These are phyloP conservation scores for Penicillium lagena DNA, from an alignment of 495 filamentous ascomycete genomes.

Conservation along the genomic window DNA sequence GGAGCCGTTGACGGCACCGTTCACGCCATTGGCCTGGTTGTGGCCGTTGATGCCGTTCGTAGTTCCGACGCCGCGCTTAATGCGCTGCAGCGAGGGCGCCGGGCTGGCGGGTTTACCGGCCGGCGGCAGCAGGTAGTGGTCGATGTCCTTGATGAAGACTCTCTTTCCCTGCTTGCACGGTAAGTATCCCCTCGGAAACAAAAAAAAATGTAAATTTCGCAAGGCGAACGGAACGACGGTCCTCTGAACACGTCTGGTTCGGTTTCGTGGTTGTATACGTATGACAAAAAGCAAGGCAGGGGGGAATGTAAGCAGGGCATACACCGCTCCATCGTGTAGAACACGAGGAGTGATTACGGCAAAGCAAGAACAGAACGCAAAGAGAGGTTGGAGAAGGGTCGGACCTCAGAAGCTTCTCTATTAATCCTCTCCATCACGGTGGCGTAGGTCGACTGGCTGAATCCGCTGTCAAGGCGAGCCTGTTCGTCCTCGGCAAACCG, in stretches of 20 bases:
- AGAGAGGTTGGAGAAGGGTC: constrained; percentile 25
- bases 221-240: neutral
- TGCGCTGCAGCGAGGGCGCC: constrained; percentile 63
- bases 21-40: constrained; percentile 15
- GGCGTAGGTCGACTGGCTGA: constrained; percentile 67
- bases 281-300: neutral
- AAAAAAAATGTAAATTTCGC: neutral
- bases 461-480: constrained; percentile 65
- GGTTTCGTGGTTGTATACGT: no score
- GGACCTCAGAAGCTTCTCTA: constrained; percentile 58
- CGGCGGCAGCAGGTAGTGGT: constrained; percentile 81
- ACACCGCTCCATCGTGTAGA: constrained; percentile 5
- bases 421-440: constrained; percentile 69
- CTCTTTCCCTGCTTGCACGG: constrained; percentile 53
- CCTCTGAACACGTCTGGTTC: neutral
- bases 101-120: constrained; percentile 57
- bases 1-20: constrained; percentile 14
- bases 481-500: constrained; percentile 70
- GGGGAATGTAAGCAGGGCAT: neutral
- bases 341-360: neutral
- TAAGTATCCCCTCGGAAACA: constrained; percentile 26
- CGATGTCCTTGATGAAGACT: constrained; percentile 96
- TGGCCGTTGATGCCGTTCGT: constrained; percentile 17
- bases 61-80: constrained; percentile 59
- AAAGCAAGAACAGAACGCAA: constrained; percentile 11